Percentiles rank a stretch among this genome's conserved stretches.
Evolutionary conservation across 1,284 basidiomycete species (phyloP).

Genomic region (Violaceomyces palustris): DNA sequence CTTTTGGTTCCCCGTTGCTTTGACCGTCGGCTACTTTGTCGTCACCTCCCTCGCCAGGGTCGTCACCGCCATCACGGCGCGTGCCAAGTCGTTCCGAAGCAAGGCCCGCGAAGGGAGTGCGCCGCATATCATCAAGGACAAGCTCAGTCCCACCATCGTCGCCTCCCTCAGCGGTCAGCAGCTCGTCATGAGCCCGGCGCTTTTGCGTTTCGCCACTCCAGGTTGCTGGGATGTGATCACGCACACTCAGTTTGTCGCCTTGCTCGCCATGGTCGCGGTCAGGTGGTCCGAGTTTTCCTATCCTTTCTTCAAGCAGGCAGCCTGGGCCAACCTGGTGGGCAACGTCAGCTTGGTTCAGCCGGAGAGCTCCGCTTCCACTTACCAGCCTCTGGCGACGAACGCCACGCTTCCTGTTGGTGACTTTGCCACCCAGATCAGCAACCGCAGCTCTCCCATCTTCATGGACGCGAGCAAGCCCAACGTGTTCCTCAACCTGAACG

Average conservation of each 20-base stretch:
- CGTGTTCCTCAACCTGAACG: slow-evolving; percentile 61
- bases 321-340: slow-evolving; percentile 53
- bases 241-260: slow-evolving; percentile 72
- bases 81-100: slow-evolving; percentile 30
- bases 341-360: slow-evolving; percentile 34
- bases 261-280: slow-evolving; percentile 84
- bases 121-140: slow-evolving; percentile 37
- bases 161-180: slow-evolving; percentile 87
- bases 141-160: slow-evolving; percentile 55
- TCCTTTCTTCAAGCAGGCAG: slow-evolving; percentile 52
- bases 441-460: slow-evolving; percentile 70
- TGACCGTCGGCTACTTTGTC: slow-evolving; percentile 75
- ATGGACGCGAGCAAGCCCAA: slow-evolving; percentile 68
- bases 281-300: slow-evolving; percentile 89
- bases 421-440: slow-evolving; percentile 60
- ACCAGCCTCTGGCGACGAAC: slow-evolving; percentile 23
- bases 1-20: slow-evolving; percentile 73
- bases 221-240: slow-evolving; percentile 86
- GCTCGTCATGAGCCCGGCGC: slow-evolving; percentile 73
- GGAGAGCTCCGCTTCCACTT: slow-evolving; percentile 3
- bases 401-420: slow-evolving; percentile 33
- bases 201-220: slow-evolving; percentile 87
- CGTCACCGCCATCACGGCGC: slow-evolving; percentile 25
- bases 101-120: slow-evolving; percentile 41
- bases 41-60: slow-evolving; percentile 70